Base-by-base conservation (phyloP, 2,329 filamentous ascomycete genomes). In the Helicocarpus griseus region DNA sequence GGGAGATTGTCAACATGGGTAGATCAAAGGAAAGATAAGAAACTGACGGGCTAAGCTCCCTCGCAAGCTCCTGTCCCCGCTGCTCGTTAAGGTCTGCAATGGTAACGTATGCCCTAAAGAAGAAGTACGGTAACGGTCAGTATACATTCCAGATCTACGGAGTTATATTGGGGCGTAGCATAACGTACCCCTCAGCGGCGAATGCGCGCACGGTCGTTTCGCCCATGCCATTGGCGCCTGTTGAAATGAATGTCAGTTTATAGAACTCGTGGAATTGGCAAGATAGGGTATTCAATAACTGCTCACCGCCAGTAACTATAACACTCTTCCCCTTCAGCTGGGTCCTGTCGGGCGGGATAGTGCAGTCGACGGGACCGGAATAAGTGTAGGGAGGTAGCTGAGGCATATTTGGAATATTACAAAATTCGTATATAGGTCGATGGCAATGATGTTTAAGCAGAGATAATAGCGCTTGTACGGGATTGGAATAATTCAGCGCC, bases 261-360 rank as follows among this genome's bases (percentile, higher is more conserved):
- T n/a, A n/a, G n/a, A n/a, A n/a, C n/a, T n/a, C n/a, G n/a, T n/a
- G n/a, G n/a, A n/a, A n/a, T n/a, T n/a, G n/a, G n/a, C n/a, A n/a
- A n/a, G n/a, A n/a, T n/a, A n/a, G n/a, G n/a, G n/a, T n/a, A n/a
- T n/a, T n/a, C n/a, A n/a, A n/a, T n/a, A n/a, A n/a, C n/a, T n/a
- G n/a, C n/a, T n/a, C n/a, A n/a, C n/a, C n/a, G n/a, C 74, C 73
- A 1, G 74, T 77, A 14, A 77, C 67, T 21, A 77, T 66, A 22
- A 75, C 72, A 0, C 70, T 73, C 56, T 75, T 77, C 26, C 69
- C 73, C 3, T 58, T 61, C 7, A 74, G 56, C 35, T 67, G 63
- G 38, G 58, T 61, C n/a, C 57, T 53, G 56, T 76, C 70, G 8
- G 67, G 65, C 26, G 57, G 40, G 31, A 49, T 48, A 11, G 55